These are phyloP conservation scores for Gossypium trilobum DNA, from an alignment of 441 rosid species.

Conservation along the genomic window DNA sequence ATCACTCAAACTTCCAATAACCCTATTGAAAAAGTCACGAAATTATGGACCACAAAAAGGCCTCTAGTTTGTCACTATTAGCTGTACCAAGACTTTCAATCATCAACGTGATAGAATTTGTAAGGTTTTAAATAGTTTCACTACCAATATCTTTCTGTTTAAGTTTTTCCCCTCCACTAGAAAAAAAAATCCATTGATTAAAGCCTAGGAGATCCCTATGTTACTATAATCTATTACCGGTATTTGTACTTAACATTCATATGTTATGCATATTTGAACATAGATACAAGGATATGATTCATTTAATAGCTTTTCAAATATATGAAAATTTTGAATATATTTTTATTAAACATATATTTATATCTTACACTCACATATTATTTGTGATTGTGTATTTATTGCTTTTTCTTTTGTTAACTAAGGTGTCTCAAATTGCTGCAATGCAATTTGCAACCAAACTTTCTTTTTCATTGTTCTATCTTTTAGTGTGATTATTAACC, in stretches of 20 bases:
- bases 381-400: neutral
- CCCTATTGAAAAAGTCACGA: neutral
- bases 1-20: neutral
- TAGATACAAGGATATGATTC: too few species aligned
- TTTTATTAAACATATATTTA: too few species aligned
- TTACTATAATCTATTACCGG: too few species aligned
- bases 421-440: neutral
- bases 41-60: neutral
- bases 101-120: neutral
- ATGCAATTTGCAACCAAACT: neutral
- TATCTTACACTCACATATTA: neutral
- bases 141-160: neutral
- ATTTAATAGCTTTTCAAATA: too few species aligned
- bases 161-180: neutral
- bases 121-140: neutral
- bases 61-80: neutral
- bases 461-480: neutral
- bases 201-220: neutral
- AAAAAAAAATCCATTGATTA: neutral
- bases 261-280: too few species aligned
- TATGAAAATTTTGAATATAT: too few species aligned
- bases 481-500: neutral
- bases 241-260: too few species aligned
- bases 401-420: neutral
- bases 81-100: neutral